A percentile compares a stretch with the other conserved stretches of the same genome.
These are phyloP conservation scores for Ophiocordyceps robertsii DNA, from an alignment of 2,329 filamentous ascomycete species.

Conservation along the genomic window DNA sequence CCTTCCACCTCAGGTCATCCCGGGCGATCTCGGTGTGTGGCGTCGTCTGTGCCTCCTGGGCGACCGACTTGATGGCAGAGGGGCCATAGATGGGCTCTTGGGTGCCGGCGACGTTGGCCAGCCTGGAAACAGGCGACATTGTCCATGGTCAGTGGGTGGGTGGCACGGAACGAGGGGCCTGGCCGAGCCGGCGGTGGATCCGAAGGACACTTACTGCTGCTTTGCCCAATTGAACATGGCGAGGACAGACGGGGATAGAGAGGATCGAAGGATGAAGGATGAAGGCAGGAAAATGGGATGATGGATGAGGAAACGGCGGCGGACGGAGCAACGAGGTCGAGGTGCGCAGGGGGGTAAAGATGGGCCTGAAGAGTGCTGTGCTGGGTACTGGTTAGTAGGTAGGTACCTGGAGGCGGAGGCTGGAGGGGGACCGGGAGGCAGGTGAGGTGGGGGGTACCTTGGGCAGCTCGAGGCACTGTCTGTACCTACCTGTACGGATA, in stretches of 20 bases:
- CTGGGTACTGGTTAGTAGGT: too few species aligned
- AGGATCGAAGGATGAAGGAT: neutral
- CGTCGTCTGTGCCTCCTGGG: constrained; percentile 62
- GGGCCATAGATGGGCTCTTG: constrained; percentile 94
- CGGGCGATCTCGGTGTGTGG: constrained; percentile 70
- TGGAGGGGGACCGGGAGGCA: too few species aligned
- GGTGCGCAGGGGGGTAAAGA: neutral
- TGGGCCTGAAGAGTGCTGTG: too few species aligned
- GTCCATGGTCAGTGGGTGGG: constrained; percentile 3
- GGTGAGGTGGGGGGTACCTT: too few species aligned
- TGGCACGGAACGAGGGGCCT: constrained; percentile 3
- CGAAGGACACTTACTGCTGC: constrained; percentile 52
- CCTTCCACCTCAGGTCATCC: constrained; percentile 71
- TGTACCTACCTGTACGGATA: too few species aligned
- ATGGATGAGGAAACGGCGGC: neutral
- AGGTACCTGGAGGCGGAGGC: too few species aligned
- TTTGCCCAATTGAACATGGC: constrained; percentile 92
- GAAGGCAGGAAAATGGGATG: neutral
- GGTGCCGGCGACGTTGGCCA: constrained; percentile 79
- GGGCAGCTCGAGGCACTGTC: too few species aligned
- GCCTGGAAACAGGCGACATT: constrained; percentile 22
- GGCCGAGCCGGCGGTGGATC: constrained; percentile 2
- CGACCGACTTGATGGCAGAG: constrained; percentile 73
- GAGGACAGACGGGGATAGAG: constrained; percentile 5
- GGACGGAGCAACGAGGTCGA: neutral